phyloP scores from a whole-genome alignment of 2,329 filamentous ascomycete genomes.

The Fusarium citri region DNA sequence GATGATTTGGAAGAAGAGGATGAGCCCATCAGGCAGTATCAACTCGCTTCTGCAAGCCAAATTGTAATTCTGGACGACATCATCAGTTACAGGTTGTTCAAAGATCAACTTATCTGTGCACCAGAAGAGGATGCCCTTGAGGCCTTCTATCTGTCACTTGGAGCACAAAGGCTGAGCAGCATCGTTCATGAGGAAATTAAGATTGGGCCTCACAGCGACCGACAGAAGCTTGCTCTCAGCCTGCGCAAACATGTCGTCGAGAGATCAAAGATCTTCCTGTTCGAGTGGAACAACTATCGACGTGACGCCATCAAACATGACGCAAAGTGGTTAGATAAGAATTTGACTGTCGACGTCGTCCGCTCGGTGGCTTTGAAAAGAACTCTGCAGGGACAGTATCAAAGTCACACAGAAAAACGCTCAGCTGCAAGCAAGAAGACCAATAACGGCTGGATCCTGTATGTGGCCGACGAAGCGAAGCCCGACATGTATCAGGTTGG shows the following conservation, averaged over 20 bases:
- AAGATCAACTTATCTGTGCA: constrained; percentile 83
- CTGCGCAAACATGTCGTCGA: constrained; percentile 87
- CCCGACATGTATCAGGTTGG: constrained; percentile 94
- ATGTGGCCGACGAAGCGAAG: constrained; percentile 74
- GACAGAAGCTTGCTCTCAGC: constrained; percentile 75
- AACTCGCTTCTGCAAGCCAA: constrained; percentile 76
- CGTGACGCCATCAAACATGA: constrained; percentile 86
- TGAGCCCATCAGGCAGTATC: constrained; percentile 78
- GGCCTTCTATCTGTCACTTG: constrained; percentile 84
- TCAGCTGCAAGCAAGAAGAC: constrained; percentile 74
- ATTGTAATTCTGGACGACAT: constrained; percentile 90
- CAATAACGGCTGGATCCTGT: constrained; percentile 73
- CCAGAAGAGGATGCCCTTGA: constrained; percentile 92
- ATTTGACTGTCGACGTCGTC: constrained; percentile 82
- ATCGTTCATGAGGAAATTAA: constrained; percentile 82
- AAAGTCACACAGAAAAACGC: constrained; percentile 78
- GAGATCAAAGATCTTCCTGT: constrained; percentile 87
- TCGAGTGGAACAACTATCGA: constrained; percentile 77
- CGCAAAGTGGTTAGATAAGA: constrained; percentile 88
- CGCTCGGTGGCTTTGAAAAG: constrained; percentile 81
- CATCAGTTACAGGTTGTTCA: constrained; percentile 89
- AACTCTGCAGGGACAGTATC: constrained; percentile 76
- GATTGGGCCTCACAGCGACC: constrained; percentile 73
- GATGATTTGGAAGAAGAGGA: constrained; percentile 69
- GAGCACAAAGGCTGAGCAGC: constrained; percentile 78